These are phyloP conservation scores for Nicotiana benthamiana DNA, from an alignment of 257 asterid species.

Conservation along the genomic window DNA sequence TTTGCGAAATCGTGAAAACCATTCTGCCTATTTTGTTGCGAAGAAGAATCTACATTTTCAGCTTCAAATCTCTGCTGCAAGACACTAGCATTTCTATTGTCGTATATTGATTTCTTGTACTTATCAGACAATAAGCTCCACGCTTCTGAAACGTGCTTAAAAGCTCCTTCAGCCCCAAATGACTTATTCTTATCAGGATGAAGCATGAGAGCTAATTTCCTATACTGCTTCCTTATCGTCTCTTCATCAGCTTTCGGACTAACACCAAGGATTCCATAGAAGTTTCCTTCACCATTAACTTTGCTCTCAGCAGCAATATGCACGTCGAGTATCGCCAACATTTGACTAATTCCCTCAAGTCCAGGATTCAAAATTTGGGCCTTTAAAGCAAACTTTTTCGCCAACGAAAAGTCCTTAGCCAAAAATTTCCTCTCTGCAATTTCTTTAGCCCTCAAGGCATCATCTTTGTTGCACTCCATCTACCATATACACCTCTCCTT, in stretches of 20 bases:
- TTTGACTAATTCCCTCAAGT: slow-evolving; percentile 62
- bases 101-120: slow-evolving; percentile 41
- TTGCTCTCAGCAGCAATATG: slow-evolving; percentile 52
- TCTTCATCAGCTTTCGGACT: slow-evolving; percentile 61
- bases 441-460: slow-evolving; percentile 69
- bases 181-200: slow-evolving; percentile 76
- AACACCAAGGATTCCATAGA: slow-evolving; percentile 70
- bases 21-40: slow-evolving; percentile 30
- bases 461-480: slow-evolving; percentile 85
- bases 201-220: slow-evolving; percentile 61
- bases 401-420: slow-evolving; percentile 52
- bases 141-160: slow-evolving; percentile 62
- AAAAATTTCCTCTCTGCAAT: slow-evolving; percentile 49
- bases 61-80: slow-evolving; percentile 22
- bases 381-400: slow-evolving; percentile 57
- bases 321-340: slow-evolving; percentile 56
- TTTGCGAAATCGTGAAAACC: slow-evolving; percentile 55
- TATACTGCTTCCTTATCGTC: slow-evolving; percentile 49
- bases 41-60: slow-evolving; percentile 27
- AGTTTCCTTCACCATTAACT: slow-evolving; percentile 42
- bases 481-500: slow-evolving; percentile 21
- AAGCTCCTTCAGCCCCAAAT: slow-evolving; percentile 70
- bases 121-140: slow-evolving; percentile 69
- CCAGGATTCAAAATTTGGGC: slow-evolving; percentile 57
- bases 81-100: slow-evolving; percentile 24